These are phyloP conservation scores for Theileria annulata DNA, from an alignment of 169 alveolate species.

Conservation along the genomic window DNA sequence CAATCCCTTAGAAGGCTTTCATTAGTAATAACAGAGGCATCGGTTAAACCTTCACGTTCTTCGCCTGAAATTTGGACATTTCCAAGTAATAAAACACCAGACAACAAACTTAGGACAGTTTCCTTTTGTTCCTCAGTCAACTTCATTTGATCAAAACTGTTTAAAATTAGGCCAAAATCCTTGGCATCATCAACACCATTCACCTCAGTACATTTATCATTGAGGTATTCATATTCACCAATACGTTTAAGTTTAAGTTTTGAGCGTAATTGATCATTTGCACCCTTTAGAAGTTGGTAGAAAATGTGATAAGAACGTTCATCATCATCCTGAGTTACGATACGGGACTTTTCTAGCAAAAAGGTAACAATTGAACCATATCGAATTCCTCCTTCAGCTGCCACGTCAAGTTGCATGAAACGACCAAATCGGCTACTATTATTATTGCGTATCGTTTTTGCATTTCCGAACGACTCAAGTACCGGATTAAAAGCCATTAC, in stretches of 20 bases:
- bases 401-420: slow-evolving; percentile 90
- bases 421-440: slow-evolving; percentile 97
- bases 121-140: slow-evolving; percentile 84
- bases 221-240: slow-evolving; percentile 77
- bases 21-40: slow-evolving; percentile 83
- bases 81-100: slow-evolving; percentile 93
- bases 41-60: slow-evolving; percentile 84
- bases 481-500: slow-evolving; percentile 95
- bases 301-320: slow-evolving; percentile 97
- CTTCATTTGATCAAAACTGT: slow-evolving; percentile 89
- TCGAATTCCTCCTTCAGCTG: slow-evolving; percentile 86
- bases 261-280: slow-evolving; percentile 76
- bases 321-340: slow-evolving; percentile 87
- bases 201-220: slow-evolving; percentile 87
- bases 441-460: slow-evolving; percentile 96
- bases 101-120: slow-evolving; percentile 83
- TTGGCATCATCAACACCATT: slow-evolving; percentile 92
- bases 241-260: slow-evolving; percentile 75
- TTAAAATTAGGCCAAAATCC: slow-evolving; percentile 87
- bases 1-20: slow-evolving; percentile 74
- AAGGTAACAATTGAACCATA: slow-evolving; percentile 90
- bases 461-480: slow-evolving; percentile 98
- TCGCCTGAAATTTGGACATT: slow-evolving; percentile 90
- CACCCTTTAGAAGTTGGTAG: slow-evolving; percentile 92
- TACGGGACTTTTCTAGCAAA: slow-evolving; percentile 96